Evolutionary conservation across 179 eudicot genomes (phyloP), one percentile per base, ranked within the genome.

Genomic region (Patellifolia procumbens): DNA sequence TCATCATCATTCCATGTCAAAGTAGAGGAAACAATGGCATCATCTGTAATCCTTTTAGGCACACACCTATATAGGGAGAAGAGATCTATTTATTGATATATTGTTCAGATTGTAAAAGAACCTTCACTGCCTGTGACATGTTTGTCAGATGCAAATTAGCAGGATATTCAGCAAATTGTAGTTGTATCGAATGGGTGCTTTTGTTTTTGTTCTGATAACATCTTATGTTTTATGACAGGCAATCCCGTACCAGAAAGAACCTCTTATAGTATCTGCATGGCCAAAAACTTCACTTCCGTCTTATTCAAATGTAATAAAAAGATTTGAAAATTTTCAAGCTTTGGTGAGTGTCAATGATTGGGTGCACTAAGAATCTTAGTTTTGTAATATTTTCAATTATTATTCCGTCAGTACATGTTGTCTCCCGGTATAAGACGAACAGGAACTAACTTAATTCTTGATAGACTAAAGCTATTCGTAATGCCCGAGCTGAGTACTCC

Each of bases 401-500:
- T 19, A 28, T 29, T 16, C 22, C 20, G 6, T 53, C 22, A 31
- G 16, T 51, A 26, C 2, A 9, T 70, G 42, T 0, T 62, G 31
- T 66, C 7, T 45, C 61, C 67, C 29, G 60, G 29, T 35, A 59
- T 26, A 68, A 37, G 53, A 48, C 43, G 5, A 16, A 19, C n/a
- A 29, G 59, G 4, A 67, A 42, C 46, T 59, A 11, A 60, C 52
- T 76, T 56, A 43, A 79, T 81, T 78, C 51, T 51, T 60, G 68
- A 12, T 80, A 94, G 99, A 93, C 91, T 60, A 88, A 89, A 84
- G 97, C 94, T 65, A 88, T 93, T 74, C 91, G 99, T 76, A 95
- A 95, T 91, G 97, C 87, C 58, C 90, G 99, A 70, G 97, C 99
- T 52, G 99, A 95, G 79, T 95, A 95, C 74, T 89, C 97, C 15